Evolutionary conservation across 176 grass and related monocot genomes (phyloP), one percentile per base, ranked within the genome.

Genomic region (Themeda triandra): DNA sequence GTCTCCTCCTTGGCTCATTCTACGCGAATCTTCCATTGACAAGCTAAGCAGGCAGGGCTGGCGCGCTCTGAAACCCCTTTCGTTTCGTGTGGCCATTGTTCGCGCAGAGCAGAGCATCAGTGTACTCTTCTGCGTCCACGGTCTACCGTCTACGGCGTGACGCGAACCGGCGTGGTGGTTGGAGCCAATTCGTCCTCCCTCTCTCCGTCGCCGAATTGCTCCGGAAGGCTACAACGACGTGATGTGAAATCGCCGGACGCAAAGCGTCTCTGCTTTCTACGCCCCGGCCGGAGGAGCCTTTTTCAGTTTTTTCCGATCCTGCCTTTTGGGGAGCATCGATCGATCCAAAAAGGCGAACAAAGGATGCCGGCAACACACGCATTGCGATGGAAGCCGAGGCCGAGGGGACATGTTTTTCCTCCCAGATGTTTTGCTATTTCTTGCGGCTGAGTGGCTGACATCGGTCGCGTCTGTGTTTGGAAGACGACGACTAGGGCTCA

Each of bases 151-250:
- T n/a, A n/a, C n/a, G n/a, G n/a, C 14, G 17, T 76, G 87, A 85
- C 77, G 77, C 62, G 76, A 80, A 76, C 18, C 41, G 32, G 77
- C n/a, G n/a, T 21, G 82, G 64, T 25, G 82, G 64, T 54, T 89
- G 78, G 66, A 44, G 63, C 42, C 64, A 68, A 23, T 67, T 80
- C 28, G n/a, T 49, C n/a, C 3, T 42, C 69, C 39, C 30, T 29
- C 21, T 49, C 1, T 21, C 25, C 62, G 65, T 70, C 64, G 19
- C 53, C 49, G 13, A 66, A 63, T 25, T 66, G 41, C 75, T 45
- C 29, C 33, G 65, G 64, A 41, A 13, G 15, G 48, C 37, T 21
- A 59, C n/a, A 62, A 24, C 58, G 58, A 33, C 7, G 14, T 27
- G 75, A 48, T 53, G 82, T 76, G 87, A 69, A 82, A 63, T 24